Evolutionary conservation across 164 flowering plant genomes (phyloP).

Genomic region (Akebia trifoliata): DNA sequence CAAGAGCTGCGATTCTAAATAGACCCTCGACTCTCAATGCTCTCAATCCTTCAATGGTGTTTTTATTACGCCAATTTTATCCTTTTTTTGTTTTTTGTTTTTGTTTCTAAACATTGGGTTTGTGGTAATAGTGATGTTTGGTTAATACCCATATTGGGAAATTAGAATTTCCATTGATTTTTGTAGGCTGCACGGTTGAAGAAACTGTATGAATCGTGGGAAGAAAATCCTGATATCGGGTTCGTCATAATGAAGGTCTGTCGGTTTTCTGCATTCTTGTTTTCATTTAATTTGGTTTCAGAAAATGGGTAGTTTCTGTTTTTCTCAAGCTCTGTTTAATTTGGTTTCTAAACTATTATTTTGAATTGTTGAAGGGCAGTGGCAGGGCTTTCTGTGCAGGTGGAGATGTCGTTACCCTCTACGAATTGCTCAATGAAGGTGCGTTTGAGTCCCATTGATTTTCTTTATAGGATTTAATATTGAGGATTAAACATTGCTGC

Average conservation of each 20-base stretch:
- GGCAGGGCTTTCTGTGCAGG: conserved; percentile 85
- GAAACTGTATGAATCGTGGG: conserved; percentile 87
- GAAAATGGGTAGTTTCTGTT: neutral
- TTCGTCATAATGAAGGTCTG: conserved; percentile 80
- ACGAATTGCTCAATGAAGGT: conserved; percentile 56
- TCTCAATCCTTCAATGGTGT: conserved; percentile 65
- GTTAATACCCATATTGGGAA: neutral
- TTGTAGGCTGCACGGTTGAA: conserved; percentile 57
- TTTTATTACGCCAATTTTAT: neutral
- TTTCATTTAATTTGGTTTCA: neutral
- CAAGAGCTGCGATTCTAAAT: conserved; percentile 77
- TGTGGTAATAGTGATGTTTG: neutral
- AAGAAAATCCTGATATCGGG: conserved; percentile 74
- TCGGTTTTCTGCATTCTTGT: neutral
- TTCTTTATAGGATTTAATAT: no score
- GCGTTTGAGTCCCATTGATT: neutral
- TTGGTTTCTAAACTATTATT: conserved; percentile 5
- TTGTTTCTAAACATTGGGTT: neutral
- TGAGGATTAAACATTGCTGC: no score
- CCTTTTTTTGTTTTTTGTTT: neutral
- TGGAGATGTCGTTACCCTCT: conserved; percentile 60
- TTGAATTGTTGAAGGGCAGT: conserved; percentile 55
- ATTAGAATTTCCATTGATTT: neutral
- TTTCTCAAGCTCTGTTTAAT: no score
- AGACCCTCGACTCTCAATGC: conserved; percentile 79